Conservation (phyloP, 2,329 filamentous ascomycete species). For the Chaetothyriales sp. region DNA sequence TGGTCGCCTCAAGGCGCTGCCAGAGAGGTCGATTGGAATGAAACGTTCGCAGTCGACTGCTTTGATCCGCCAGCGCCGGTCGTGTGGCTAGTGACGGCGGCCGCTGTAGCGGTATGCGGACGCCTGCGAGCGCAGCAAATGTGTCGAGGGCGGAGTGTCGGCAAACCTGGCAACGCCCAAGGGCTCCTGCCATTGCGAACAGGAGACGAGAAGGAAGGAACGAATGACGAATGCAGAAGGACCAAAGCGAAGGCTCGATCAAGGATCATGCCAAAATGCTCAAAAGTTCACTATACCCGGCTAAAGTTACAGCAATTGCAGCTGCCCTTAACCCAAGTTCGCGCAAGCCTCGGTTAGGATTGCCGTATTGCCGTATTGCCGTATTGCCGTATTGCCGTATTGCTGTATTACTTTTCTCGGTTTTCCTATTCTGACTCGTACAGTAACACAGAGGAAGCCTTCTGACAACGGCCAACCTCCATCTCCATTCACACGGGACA, state of each 20-base stretch:
- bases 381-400: too few relatives aligned
- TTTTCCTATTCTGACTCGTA: too few relatives aligned
- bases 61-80: background rate
- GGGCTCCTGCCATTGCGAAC: background rate
- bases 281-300: background rate
- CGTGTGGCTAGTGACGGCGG: background rate
- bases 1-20: background rate
- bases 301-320: background rate
- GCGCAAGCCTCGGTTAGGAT: too few relatives aligned
- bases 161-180: slow-evolving; percentile 10
- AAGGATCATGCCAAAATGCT: background rate
- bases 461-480: too few relatives aligned
- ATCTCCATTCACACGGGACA: too few relatives aligned
- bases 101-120: slow-evolving; percentile 2
- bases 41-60: background rate
- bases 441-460: too few relatives aligned
- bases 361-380: too few relatives aligned
- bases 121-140: slow-evolving; percentile 13
- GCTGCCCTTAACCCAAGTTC: too few relatives aligned
- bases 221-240: background rate
- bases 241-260: background rate
- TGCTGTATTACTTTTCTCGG: too few relatives aligned
- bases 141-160: slow-evolving; percentile 12
- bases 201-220: background rate
- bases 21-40: background rate